These are phyloP conservation scores for Lactarius deliciosus DNA, from an alignment of 768 basidiomycete species.

Conservation along the genomic window DNA sequence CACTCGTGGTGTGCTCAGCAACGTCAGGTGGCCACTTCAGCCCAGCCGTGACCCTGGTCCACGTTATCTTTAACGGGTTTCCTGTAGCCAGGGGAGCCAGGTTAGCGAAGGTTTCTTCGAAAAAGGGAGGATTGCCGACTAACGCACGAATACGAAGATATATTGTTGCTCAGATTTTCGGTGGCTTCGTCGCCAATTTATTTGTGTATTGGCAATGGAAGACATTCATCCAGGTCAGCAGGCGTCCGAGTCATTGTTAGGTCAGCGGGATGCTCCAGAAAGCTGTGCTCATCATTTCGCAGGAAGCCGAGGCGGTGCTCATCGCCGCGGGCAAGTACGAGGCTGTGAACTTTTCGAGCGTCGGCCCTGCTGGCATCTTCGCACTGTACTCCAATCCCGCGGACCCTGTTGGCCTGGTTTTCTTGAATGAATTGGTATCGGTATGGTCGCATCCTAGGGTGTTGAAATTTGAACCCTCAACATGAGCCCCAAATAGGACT, in stretches of 20 bases:
- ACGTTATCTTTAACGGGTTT: conserved; percentile 54
- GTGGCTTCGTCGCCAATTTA: conserved; percentile 35
- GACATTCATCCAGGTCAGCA: conserved; percentile 27
- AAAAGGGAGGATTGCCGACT: neutral
- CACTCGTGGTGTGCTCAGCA: conserved; percentile 37
- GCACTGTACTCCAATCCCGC: conserved; percentile 39
- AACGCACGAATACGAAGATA: conserved; percentile 29
- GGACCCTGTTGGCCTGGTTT: conserved; percentile 36
- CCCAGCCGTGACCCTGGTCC: conserved; percentile 58
- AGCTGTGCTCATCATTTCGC: neutral
- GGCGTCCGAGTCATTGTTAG: neutral
- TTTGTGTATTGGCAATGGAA: conserved; percentile 36
- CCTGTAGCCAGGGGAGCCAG: conserved; percentile 50
- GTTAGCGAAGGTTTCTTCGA: conserved; percentile 36
- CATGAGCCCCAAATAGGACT: conserved; percentile 24
- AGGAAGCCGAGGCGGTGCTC: conserved; percentile 36
- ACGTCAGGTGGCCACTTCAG: conserved; percentile 45
- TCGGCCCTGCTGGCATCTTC: conserved; percentile 42
- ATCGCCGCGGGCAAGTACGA: conserved; percentile 34
- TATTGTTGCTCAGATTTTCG: conserved; percentile 37
- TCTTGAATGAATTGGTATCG: conserved; percentile 43
- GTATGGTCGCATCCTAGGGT: conserved; percentile 31
- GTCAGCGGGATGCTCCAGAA: neutral
- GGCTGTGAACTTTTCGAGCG: conserved; percentile 38
- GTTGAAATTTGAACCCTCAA: neutral